Percentiles rank a stretch among this genome's conserved stretches.
Evolutionary conservation across 768 basidiomycete genomes (phyloP).

Genomic region (Candolleomyces eurysporus): DNA sequence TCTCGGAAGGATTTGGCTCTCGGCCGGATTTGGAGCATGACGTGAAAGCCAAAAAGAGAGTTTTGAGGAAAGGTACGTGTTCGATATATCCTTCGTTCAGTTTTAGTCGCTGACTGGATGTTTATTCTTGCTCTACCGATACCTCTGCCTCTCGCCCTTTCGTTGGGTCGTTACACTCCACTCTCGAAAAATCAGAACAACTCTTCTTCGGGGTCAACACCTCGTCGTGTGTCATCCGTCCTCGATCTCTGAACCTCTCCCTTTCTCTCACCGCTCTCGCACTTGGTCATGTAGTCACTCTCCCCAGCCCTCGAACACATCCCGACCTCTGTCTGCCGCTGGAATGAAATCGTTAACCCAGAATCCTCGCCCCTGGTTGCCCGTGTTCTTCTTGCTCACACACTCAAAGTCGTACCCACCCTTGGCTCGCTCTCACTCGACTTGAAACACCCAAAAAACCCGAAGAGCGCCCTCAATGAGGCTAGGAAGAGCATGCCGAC

Average conservation of each 20-base stretch:
- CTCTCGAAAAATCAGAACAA: too few species aligned
- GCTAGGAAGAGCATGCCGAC: conserved; percentile 94
- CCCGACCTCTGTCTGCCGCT: conserved; percentile 92
- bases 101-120: not conserved
- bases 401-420: conserved; percentile 94
- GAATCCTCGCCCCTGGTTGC: conserved; percentile 89
- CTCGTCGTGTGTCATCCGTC: too few species aligned
- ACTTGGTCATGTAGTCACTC: too few species aligned
- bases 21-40: conserved; percentile 90
- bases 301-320: conserved; percentile 88
- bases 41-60: conserved; percentile 81
- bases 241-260: too few species aligned
- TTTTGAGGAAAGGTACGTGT: conserved; percentile 79
- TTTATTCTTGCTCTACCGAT: too few species aligned
- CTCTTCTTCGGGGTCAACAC: too few species aligned
- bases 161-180: too few species aligned
- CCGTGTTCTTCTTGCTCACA: conserved; percentile 86
- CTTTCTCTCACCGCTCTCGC: not conserved
- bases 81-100: not conserved
- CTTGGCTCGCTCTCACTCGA: conserved; percentile 97
- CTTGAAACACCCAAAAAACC: conserved; percentile 91
- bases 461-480: conserved; percentile 90
- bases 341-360: conserved; percentile 98
- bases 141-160: too few species aligned
- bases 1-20: conserved; percentile 46